phyloP scores from a whole-genome alignment of 2,329 filamentous ascomycete genomes.

The Exophiala spinifera region DNA sequence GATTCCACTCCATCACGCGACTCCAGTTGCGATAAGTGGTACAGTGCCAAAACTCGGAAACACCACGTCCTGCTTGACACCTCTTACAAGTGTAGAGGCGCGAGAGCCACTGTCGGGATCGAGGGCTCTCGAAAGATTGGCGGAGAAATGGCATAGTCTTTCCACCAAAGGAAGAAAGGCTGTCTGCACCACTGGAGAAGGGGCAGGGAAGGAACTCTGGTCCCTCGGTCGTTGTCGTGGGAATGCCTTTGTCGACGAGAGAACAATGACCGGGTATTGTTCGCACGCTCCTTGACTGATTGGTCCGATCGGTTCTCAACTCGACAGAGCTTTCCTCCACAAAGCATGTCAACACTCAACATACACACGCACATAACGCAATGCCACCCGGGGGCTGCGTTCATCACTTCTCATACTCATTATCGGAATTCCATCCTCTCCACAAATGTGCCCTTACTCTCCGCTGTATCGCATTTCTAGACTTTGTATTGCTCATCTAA shows the following conservation, averaged over 20 bases:
- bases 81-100: conserved; percentile 12
- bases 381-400: conserved; percentile 18
- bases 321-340: conserved; percentile 14
- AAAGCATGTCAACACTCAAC: conserved; percentile 26
- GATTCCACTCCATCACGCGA: conserved; percentile 32
- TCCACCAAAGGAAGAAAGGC: conserved; percentile 13
- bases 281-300: not conserved
- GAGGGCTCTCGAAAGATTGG: conserved; percentile 25
- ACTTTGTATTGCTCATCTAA: not conserved
- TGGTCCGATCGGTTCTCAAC: not conserved
- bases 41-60: conserved; percentile 18
- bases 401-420: conserved; percentile 5
- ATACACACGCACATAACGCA: conserved; percentile 23
- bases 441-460: conserved; percentile 19
- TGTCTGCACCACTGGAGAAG: conserved; percentile 28
- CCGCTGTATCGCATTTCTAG: conserved; percentile 12
- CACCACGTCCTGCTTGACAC: conserved; percentile 24
- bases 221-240: conserved; percentile 26
- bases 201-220: conserved; percentile 30
- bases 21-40: conserved; percentile 28
- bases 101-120: conserved; percentile 21
- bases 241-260: conserved; percentile 1
- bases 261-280: conserved; percentile 1
- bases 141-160: conserved; percentile 15
- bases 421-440: conserved; percentile 23